Percentiles rank a stretch among this genome's conserved stretches.
These are phyloP conservation scores for Lachancea lanzarotensis DNA, from an alignment of 805 yeast species.

Conservation along the genomic window DNA sequence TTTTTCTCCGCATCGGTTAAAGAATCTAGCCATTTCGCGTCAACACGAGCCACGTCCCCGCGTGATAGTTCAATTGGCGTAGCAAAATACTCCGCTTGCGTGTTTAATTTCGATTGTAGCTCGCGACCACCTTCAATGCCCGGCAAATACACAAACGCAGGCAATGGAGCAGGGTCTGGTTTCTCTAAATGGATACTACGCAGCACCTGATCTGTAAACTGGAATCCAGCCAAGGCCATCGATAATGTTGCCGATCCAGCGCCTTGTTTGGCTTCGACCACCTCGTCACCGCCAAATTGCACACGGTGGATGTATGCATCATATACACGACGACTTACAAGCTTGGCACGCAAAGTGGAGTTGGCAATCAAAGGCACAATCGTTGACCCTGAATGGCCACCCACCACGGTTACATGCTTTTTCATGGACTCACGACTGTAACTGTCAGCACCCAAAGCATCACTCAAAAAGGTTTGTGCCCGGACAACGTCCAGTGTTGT, in stretches of 20 bases:
- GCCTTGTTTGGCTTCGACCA: slow-evolving; percentile 78
- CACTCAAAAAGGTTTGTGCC: slow-evolving; percentile 60
- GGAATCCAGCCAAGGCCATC: slow-evolving; percentile 82
- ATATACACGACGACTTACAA: slow-evolving; percentile 40
- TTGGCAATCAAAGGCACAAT: slow-evolving; percentile 66
- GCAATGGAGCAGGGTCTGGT: slow-evolving; percentile 34
- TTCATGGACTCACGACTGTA: slow-evolving; percentile 35
- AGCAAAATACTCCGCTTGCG: slow-evolving; percentile 44
- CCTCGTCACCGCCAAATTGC: slow-evolving; percentile 86
- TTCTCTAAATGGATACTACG: slow-evolving; percentile 27
- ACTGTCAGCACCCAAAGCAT: slow-evolving; percentile 10
- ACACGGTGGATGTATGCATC: slow-evolving; percentile 67
- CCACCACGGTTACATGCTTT: slow-evolving; percentile 66
- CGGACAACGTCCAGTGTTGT: slow-evolving; percentile 75
- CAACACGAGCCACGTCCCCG: slow-evolving; percentile 48
- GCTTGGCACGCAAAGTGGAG: slow-evolving; percentile 39
- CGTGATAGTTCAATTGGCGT: slow-evolving; percentile 51
- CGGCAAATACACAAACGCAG: slow-evolving; percentile 49
- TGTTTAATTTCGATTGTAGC: slow-evolving; percentile 35
- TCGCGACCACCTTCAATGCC: slow-evolving; percentile 44
- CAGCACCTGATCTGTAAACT: slow-evolving; percentile 62
- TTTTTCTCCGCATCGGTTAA: slow-evolving; percentile 44
- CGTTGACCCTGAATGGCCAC: slow-evolving; percentile 83
- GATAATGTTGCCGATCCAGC: slow-evolving; percentile 81
- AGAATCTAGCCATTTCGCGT: slow-evolving; percentile 42